These are phyloP conservation scores for Thalia dealbata DNA, from an alignment of 176 grass and related monocot species.

Conservation along the genomic window DNA sequence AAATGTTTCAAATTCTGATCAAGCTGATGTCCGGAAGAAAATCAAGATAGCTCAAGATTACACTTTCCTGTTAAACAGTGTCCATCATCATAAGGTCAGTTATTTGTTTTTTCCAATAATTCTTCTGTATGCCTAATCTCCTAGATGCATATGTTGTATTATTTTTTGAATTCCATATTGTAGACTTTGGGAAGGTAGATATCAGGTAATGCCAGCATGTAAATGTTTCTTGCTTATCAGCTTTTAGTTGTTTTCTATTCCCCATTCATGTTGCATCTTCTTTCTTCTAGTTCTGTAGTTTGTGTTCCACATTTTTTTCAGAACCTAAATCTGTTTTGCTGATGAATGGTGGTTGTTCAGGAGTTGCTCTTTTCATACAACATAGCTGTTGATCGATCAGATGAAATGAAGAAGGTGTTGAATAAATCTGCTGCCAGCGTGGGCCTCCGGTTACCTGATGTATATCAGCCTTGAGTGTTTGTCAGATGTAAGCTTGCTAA, in stretches of 20 bases:
- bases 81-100: slow-evolving; percentile 57
- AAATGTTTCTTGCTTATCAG: background rate
- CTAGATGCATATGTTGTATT: background rate
- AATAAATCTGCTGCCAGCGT: slow-evolving; percentile 97
- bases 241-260: background rate
- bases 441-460: slow-evolving; percentile 74
- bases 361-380: slow-evolving; percentile 84
- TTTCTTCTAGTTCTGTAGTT: background rate
- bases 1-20: slow-evolving; percentile 23
- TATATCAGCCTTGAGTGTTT: slow-evolving; percentile 45
- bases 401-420: slow-evolving; percentile 83
- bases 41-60: slow-evolving; percentile 45
- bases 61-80: slow-evolving; percentile 47
- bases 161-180: background rate
- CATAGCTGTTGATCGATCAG: slow-evolving; percentile 78
- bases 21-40: slow-evolving; percentile 20
- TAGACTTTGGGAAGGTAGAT: background rate
- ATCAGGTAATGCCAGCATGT: background rate
- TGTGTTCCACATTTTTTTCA: background rate
- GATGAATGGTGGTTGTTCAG: slow-evolving; percentile 17
- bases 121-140: background rate
- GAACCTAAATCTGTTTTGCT: background rate
- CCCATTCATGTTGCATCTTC: background rate
- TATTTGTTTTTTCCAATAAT: background rate
- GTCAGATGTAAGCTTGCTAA: background rate